Evolutionary conservation across 805 yeast genomes (phyloP).

Genomic region (Pichia membranifaciens): DNA sequence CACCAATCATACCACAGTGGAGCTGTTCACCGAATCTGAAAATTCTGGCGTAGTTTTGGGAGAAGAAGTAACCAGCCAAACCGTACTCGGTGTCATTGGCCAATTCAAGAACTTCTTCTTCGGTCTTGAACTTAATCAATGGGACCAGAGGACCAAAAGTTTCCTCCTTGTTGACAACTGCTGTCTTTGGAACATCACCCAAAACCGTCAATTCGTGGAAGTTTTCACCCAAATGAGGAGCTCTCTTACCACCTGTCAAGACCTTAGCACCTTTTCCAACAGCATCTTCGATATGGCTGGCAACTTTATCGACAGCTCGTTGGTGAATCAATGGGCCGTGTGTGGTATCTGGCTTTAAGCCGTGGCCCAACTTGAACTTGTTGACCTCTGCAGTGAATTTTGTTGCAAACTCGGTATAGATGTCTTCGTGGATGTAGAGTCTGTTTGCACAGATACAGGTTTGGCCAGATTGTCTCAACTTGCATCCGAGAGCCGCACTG

Average conservation of each 20-base stretch:
- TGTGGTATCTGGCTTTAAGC: slow-evolving; percentile 50
- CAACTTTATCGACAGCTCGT: slow-evolving; percentile 56
- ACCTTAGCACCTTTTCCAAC: slow-evolving; percentile 57
- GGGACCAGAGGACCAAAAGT: slow-evolving; percentile 82
- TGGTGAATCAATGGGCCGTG: slow-evolving; percentile 74
- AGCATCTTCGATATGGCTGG: slow-evolving; percentile 61
- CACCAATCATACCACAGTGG: slow-evolving; percentile 78
- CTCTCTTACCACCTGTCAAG: slow-evolving; percentile 52
- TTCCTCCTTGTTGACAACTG: slow-evolving; percentile 60
- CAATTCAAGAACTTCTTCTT: slow-evolving; percentile 52
- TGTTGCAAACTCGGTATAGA: slow-evolving; percentile 58
- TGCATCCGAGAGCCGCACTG: slow-evolving; percentile 57
- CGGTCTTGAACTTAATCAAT: slow-evolving; percentile 55
- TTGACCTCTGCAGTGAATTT: slow-evolving; percentile 42
- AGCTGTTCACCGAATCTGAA: slow-evolving; percentile 61
- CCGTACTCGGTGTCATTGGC: slow-evolving; percentile 72
- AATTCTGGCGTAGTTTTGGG: slow-evolving; percentile 48
- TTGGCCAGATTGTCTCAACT: slow-evolving; percentile 74
- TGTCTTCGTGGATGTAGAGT: slow-evolving; percentile 53
- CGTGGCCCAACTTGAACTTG: slow-evolving; percentile 54
- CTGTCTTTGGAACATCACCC: slow-evolving; percentile 50
- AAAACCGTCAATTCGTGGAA: slow-evolving; percentile 68
- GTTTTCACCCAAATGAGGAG: slow-evolving; percentile 51
- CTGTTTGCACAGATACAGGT: slow-evolving; percentile 80
- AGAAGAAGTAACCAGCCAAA: slow-evolving; percentile 70